Base-by-base conservation (phyloP, 768 basidiomycete genomes). In the Phaffia australis region DNA sequence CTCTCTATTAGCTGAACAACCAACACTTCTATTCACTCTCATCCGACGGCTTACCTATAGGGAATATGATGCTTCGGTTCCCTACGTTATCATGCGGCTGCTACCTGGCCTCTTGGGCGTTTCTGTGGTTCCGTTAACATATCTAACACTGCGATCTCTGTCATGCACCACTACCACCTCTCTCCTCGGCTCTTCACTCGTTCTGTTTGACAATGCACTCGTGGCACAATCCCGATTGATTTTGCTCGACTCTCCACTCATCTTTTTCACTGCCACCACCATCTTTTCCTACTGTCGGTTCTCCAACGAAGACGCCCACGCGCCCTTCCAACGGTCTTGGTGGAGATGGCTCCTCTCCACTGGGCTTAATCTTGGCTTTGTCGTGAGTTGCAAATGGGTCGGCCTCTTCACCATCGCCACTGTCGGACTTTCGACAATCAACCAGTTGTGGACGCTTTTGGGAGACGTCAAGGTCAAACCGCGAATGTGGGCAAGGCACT, bases 391-490 rank as follows among this genome's bases (percentile, higher is more conserved):
- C 80, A 99, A 98, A 76, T 98, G 94, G 95, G 94, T 98, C 51
- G 95, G 95, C 14, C 80, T 99, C 25, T 97, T 99, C 79, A 98
- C 93, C 18, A 90, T 98, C 71, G 92, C 95, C 11, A 95, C 93
- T 8, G 79, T 99, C 60, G 95, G 94, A 18, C 73, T 87, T 46
- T 85, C 84, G 72, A 95, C 92, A 1, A 72, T 98, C 46, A 78
- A 82, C 59, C 94, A 92, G 72, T 80, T 99, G 4, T 98, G 95
- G 94, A 74, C 80, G 48, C 82, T 94, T 7, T 83, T 99, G 5
- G 95, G 93, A 5, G 92, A 98, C 74, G 74, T 88, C 32, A 83
- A 86, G 30, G 81, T 97, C 50, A 75, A 88, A 0, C 85, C 91
- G 18, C 79, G 81, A 64, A 74, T 87, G 42, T 97, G 87, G 80